These are phyloP conservation scores for Podaxis pistillaris DNA, from an alignment of 768 basidiomycete genomes.

Conservation along the genomic window DNA sequence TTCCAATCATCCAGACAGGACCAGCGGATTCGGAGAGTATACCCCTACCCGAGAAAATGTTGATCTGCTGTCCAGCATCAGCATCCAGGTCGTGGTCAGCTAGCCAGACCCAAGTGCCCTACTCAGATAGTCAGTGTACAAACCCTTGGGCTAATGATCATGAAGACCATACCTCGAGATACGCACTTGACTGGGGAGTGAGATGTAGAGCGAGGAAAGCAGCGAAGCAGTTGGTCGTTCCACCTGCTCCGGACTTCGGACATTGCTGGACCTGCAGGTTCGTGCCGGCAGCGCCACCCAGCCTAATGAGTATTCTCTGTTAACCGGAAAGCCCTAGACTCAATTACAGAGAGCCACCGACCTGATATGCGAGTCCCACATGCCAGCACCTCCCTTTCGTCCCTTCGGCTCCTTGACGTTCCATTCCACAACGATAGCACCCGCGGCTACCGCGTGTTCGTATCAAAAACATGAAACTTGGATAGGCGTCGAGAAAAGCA, in stretches of 20 bases:
- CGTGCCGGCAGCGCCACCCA: conserved; percentile 54
- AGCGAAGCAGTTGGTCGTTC: conserved; percentile 51
- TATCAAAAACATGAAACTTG: not conserved
- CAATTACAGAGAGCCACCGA: conserved; percentile 14
- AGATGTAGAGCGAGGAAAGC: conserved; percentile 70
- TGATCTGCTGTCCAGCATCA: conserved; percentile 39
- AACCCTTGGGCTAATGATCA: not conserved
- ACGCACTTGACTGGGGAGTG: conserved; percentile 48
- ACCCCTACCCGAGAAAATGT: conserved; percentile 67
- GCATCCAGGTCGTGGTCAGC: conserved; percentile 80
- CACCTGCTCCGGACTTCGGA: conserved; percentile 40
- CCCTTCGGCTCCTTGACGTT: conserved; percentile 56
- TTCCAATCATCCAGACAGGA: conserved; percentile 83
- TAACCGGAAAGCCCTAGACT: not conserved
- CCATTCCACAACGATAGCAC: conserved; percentile 70
- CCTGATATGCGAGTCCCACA: conserved; percentile 61
- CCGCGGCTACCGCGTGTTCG: conserved; percentile 32
- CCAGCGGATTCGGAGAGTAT: conserved; percentile 72
- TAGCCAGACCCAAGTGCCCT: conserved; percentile 79
- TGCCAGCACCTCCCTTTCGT: conserved; percentile 51
- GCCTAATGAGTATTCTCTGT: conserved; percentile 21
- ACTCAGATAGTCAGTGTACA: not conserved
- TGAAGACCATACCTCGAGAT: conserved; percentile 51
- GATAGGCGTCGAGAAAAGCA: not conserved
- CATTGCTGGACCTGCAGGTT: conserved; percentile 49